Base-by-base conservation (phyloP, 371 early-diverging fungal genomes). In the Mucor saturninus region DNA sequence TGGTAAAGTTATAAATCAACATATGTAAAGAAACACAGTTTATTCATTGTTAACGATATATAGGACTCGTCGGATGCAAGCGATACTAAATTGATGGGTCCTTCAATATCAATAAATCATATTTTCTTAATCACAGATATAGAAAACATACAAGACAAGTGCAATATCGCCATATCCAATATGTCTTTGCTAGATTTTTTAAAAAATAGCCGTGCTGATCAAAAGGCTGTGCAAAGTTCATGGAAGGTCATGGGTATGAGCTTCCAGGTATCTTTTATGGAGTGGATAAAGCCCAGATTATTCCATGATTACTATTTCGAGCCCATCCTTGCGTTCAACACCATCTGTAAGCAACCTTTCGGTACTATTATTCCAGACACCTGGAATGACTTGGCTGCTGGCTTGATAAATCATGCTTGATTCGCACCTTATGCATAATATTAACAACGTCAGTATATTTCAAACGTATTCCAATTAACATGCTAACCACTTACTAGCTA, bases 341-440 rank as follows among this genome's bases (percentile, higher is more conserved):
- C 57, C 55, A 49, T 46, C 56, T 0, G 51, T 51, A 15, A 60
- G 54, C n/a, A 56, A 57, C 21, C 49, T 67, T 57, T 62, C 56
- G 15, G 57, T 58, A 26, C 40, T 53, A 21, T 51, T 54, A 9
- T 49, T 62, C 61, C 67, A 46, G 11, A 61, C 62, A 21, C 61
- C 61, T 57, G 49, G 46, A 45, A 67, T n/a, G n/a, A 40, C 29
- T 42, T 60, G 55, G 32, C 67, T 56, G 40, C 35, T 56, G 43
- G 39, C 46, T 21, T 61, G 58, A 67, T 54, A 54, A 52, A 67
- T 48, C 21, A 67, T 43, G 6, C 31, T 51, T 26, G 56, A 49
- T 62, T 62, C 51, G 13, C 63, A 62, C 63, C 63, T 62, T 48
- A 38, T 7, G 6, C 28, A 28, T 59, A 59, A 28, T 49, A 5